Percentiles rank a stretch among this genome's conserved stretches.
phyloP scores from a whole-genome alignment of 2,329 filamentous ascomycete genomes.

The Ophiostoma fasciatum region DNA sequence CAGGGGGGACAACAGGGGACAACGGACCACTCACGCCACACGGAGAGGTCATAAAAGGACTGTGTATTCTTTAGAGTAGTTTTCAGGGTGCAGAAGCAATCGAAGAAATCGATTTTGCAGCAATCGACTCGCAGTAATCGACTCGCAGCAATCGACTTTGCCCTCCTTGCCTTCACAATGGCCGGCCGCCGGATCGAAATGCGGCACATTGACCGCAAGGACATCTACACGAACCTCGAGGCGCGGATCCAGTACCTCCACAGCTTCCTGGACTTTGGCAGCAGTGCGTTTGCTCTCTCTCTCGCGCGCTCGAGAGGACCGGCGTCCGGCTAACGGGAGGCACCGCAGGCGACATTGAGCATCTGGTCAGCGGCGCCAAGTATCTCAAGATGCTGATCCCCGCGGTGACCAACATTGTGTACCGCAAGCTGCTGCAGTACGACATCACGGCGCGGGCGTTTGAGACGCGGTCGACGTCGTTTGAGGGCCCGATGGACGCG shows the following conservation, averaged over 20 bases:
- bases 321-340: no score
- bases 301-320: no score
- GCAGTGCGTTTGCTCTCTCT: conserved; percentile 47
- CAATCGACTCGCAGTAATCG: no score
- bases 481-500: conserved; percentile 52
- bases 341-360: conserved; percentile 64
- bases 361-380: conserved; percentile 52
- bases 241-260: conserved; percentile 58
- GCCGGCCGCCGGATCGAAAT: conserved; percentile 9
- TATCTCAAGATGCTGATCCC: conserved; percentile 75
- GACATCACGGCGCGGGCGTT: conserved; percentile 73
- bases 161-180: no score
- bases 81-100: no score
- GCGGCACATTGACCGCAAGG: conserved; percentile 53
- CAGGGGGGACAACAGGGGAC: no score
- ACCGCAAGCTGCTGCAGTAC: conserved; percentile 65
- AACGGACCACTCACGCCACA: no score
- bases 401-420: conserved; percentile 70
- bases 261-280: conserved; percentile 60
- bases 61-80: no score
- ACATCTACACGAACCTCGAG: conserved; percentile 57
- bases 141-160: no score
- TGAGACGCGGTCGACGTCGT: conserved; percentile 45
- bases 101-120: no score
- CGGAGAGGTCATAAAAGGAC: no score